A percentile compares a stretch with the other conserved stretches of the same genome.
Conservation (phyloP, 805 yeast species). For the Wilhelminamyces savonicus region DNA sequence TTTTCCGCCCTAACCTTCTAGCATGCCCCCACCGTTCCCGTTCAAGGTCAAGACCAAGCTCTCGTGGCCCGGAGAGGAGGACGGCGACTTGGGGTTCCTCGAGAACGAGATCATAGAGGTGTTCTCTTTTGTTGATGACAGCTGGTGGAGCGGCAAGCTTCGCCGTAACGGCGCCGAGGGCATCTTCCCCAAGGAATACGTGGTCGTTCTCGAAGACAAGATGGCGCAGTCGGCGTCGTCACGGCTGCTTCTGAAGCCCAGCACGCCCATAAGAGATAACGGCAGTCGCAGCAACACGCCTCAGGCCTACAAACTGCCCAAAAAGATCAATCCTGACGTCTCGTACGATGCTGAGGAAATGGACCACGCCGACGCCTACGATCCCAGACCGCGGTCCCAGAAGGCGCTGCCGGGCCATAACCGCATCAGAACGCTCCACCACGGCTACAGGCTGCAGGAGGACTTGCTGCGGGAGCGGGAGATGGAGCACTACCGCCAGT, state of each 20-base stretch:
- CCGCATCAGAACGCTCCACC: not conserved
- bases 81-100: constrained; percentile 84
- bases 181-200: constrained; percentile 82
- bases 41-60: constrained; percentile 76
- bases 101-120: constrained; percentile 93
- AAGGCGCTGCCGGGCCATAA: not conserved
- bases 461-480: constrained; percentile 16
- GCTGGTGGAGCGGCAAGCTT: constrained; percentile 86
- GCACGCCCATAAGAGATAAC: constrained; percentile 5
- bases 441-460: constrained; percentile 9
- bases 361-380: too few species aligned
- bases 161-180: constrained; percentile 79
- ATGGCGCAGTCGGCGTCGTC: constrained; percentile 12
- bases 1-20: too few species aligned
- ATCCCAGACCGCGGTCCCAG: constrained; percentile 2
- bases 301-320: constrained; percentile 3
- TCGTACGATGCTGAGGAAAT: constrained; percentile 11
- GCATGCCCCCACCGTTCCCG: constrained; percentile 41
- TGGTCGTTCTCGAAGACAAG: constrained; percentile 44
- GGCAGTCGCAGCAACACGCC: too few species aligned
- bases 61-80: constrained; percentile 92
- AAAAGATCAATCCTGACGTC: constrained; percentile 6
- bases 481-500: constrained; percentile 20
- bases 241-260: constrained; percentile 4
- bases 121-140: constrained; percentile 71